Evolutionary conservation across 129 eudicot genomes (phyloP).

Genomic region (Logfia minima): DNA sequence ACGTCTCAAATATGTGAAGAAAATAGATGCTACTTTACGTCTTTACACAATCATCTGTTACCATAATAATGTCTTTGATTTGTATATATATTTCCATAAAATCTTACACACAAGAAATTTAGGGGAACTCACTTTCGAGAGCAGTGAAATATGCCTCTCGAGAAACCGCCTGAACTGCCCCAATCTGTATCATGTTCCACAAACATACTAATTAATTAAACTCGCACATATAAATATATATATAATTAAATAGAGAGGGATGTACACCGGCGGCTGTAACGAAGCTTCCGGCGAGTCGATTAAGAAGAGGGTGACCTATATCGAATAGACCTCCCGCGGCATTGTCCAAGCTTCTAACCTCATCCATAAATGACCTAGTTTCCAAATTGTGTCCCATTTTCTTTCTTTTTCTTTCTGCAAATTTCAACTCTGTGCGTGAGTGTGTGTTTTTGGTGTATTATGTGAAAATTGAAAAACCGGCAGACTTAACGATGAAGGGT

Average conservation of each 20-base stretch:
- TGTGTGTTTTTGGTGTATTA: not conserved
- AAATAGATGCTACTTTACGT: no score
- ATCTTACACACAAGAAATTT: not conserved
- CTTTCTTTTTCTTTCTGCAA: not conserved
- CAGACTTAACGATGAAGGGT: not conserved
- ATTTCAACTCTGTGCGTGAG: not conserved
- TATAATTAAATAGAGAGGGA: not conserved
- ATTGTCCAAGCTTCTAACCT: conserved; percentile 53
- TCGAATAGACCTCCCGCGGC: conserved; percentile 44
- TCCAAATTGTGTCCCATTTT: conserved; percentile 51
- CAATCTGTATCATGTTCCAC: conserved; percentile 46
- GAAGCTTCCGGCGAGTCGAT: conserved; percentile 68
- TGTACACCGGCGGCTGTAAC: conserved; percentile 80
- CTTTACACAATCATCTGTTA: no score
- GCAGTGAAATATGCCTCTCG: conserved; percentile 79
- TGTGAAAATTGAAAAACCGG: not conserved
- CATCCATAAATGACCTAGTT: conserved; percentile 59
- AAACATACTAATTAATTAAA: not conserved
- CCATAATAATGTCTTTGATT: no score
- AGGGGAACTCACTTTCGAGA: conserved; percentile 47
- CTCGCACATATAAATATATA: not conserved
- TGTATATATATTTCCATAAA: no score
- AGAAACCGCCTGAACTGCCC: conserved; percentile 82
- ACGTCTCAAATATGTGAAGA: no score
- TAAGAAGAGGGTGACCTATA: conserved; percentile 89